phyloP scores from a whole-genome alignment of 495 filamentous ascomycete species.

The Platismatia glauca region DNA sequence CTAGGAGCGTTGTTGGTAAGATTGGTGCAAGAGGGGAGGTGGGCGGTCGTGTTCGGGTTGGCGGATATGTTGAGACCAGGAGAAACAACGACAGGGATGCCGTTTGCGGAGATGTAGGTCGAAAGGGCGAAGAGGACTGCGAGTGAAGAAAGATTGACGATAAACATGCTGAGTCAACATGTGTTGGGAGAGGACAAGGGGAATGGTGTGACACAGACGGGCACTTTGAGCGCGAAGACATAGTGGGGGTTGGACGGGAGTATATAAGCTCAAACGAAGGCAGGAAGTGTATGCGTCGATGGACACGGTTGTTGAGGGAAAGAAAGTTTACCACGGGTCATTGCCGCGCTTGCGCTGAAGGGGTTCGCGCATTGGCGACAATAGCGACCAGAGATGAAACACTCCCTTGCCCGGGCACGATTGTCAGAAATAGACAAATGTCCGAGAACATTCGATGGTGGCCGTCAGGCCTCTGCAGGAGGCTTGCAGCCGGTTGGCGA shows the following conservation, averaged over 20 bases:
- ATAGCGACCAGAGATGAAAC: constrained; percentile 11
- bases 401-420: not conserved
- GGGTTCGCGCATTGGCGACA: constrained; percentile 13
- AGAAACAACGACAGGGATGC: constrained; percentile 21
- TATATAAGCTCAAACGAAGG: constrained; percentile 1
- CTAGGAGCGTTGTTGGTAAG: constrained; percentile 20
- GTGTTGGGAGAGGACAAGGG: not conserved
- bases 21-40: constrained; percentile 35
- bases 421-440: constrained; percentile 4
- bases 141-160: constrained; percentile 33
- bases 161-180: not conserved
- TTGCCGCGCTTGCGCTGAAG: constrained; percentile 11
- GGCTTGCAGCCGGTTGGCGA: not conserved
- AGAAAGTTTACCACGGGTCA: not conserved
- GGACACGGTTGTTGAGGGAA: not conserved
- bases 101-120: constrained; percentile 24
- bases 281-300: not conserved
- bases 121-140: constrained; percentile 41
- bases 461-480: not conserved
- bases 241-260: not conserved
- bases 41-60: constrained; percentile 9
- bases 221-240: not conserved
- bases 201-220: too few species aligned
- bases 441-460: not conserved
- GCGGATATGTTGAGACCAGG: constrained; percentile 38